Base-by-base conservation (phyloP, 768 basidiomycete genomes). In the Suillus cothurnatus region DNA sequence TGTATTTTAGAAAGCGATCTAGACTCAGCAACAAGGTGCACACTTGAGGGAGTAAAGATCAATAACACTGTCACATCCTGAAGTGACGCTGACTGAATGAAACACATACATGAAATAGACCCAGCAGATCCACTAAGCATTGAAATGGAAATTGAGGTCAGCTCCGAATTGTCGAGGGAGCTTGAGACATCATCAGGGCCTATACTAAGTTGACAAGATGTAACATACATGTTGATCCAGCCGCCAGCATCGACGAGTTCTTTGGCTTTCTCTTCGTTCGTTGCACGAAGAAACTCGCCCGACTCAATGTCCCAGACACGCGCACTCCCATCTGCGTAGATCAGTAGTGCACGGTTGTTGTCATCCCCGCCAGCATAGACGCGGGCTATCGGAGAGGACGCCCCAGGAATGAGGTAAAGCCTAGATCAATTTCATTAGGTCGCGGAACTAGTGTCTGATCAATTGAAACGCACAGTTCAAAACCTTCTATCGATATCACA, bases 221-320 rank as follows among this genome's bases (percentile, higher is more conserved):
- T 23, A 7, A 67, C 81, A 56, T 70, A 96, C 97, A 91, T 71
- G 61, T 88, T 82, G 21, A 77, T 76, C 97, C 96, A 99, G 1
- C 85, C 86, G 0, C 90, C 89, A 71, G 91, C 84, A 2, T 72
- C 74, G 6, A 97, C 70, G 63, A 94, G 80, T 58, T 94, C 94
- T 59, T 87, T 85, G 0, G 90, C 94, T 72, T 92, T 95, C 49
- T 90, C 90, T 9, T 81, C 69, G 6, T 83, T 83, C 85, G 93
- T 93, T 0, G 94, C 92, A 58, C 97, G 80, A 83, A 94, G 86
- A 69, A 99, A 90, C 70, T 97, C 95, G 64, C 85, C 84, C 0
- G 89, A 91, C 66, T 87, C 86, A 19, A 89, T 79, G 70, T 98
- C 93, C 95, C 97, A 99, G 2, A 96, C 77, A 49, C 97, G 82